Percentiles rank a stretch among this genome's conserved stretches.
These are phyloP conservation scores for Pseudogymnoascus destructans DNA, from an alignment of 2,329 filamentous ascomycete genomes.

Conservation along the genomic window DNA sequence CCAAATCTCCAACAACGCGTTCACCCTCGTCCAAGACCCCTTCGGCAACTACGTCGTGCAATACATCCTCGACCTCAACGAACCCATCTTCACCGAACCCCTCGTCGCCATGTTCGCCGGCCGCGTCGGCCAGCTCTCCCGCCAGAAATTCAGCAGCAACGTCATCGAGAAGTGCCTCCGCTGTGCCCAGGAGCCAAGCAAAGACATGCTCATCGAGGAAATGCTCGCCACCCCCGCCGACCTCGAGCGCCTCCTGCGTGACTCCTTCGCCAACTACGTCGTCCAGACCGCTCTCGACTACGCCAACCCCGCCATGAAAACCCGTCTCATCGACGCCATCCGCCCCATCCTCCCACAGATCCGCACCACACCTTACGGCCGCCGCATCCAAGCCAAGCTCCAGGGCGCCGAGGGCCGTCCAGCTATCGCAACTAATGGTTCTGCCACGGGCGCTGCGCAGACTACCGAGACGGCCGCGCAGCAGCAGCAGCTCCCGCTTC, in stretches of 20 bases:
- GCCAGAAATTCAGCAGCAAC: slow-evolving; percentile 98
- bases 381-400: slow-evolving; percentile 86
- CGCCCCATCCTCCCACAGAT: slow-evolving; percentile 75
- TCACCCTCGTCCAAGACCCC: slow-evolving; percentile 81
- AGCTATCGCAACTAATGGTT: neutral
- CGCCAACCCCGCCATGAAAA: slow-evolving; percentile 59
- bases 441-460: neutral
- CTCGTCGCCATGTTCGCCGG: slow-evolving; percentile 70
- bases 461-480: neutral
- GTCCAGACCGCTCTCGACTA: slow-evolving; percentile 92
- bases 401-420: slow-evolving; percentile 38
- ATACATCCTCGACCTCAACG: slow-evolving; percentile 92
- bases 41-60: slow-evolving; percentile 99
- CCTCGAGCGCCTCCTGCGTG: slow-evolving; percentile 77
- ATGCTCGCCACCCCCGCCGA: slow-evolving; percentile 57
- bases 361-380: slow-evolving; percentile 83
- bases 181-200: slow-evolving; percentile 61
- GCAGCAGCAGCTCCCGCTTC: slow-evolving; percentile 19
- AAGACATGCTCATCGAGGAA: slow-evolving; percentile 74
- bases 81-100: slow-evolving; percentile 76
- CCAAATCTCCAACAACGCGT: slow-evolving; percentile 80
- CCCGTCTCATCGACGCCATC: slow-evolving; percentile 67
- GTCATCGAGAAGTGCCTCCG: slow-evolving; percentile 95
- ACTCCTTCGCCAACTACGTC: slow-evolving; percentile 95
- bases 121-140: slow-evolving; percentile 59